Percentiles rank a stretch among this genome's conserved stretches.
phyloP scores from a whole-genome alignment of 2,329 filamentous ascomycete genomes.

The Gyromitra esculenta region DNA sequence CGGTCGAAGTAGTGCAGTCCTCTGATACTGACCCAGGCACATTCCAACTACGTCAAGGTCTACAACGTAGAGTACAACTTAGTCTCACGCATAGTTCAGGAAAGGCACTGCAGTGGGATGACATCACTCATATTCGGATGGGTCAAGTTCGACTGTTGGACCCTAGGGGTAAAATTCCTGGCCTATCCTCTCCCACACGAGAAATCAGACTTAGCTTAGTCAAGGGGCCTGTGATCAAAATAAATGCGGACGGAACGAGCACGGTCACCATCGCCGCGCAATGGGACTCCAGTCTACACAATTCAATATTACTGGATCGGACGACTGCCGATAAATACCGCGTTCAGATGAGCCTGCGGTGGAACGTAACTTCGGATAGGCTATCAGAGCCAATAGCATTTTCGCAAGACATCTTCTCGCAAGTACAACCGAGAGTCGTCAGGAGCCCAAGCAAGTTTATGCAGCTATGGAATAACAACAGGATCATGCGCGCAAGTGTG shows the following conservation, averaged over 20 bases:
- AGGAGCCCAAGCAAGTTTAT: slow-evolving; percentile 88
- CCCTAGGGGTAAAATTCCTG: slow-evolving; percentile 82
- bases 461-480: slow-evolving; percentile 82
- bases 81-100: slow-evolving; percentile 92
- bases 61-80: slow-evolving; percentile 87
- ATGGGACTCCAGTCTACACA: slow-evolving; percentile 95
- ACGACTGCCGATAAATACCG: slow-evolving; percentile 92
- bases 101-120: slow-evolving; percentile 86
- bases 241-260: slow-evolving; percentile 88
- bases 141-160: slow-evolving; percentile 86
- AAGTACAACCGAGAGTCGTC: slow-evolving; percentile 73
- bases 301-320: slow-evolving; percentile 90
- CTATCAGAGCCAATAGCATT: slow-evolving; percentile 91
- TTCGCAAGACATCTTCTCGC: slow-evolving; percentile 79
- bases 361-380: slow-evolving; percentile 85
- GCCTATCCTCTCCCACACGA: slow-evolving; percentile 75
- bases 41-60: slow-evolving; percentile 92
- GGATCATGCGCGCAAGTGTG: slow-evolving; percentile 86
- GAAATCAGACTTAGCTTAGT: slow-evolving; percentile 82
- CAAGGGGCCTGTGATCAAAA: slow-evolving; percentile 78
- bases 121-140: slow-evolving; percentile 78
- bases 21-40: slow-evolving; percentile 85
- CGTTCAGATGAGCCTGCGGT: slow-evolving; percentile 85
- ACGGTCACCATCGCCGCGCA: slow-evolving; percentile 88
- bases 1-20: slow-evolving; percentile 90